Evolutionary conservation across 495 filamentous ascomycete species (phyloP).

Genomic region (Sporormia fimetaria): DNA sequence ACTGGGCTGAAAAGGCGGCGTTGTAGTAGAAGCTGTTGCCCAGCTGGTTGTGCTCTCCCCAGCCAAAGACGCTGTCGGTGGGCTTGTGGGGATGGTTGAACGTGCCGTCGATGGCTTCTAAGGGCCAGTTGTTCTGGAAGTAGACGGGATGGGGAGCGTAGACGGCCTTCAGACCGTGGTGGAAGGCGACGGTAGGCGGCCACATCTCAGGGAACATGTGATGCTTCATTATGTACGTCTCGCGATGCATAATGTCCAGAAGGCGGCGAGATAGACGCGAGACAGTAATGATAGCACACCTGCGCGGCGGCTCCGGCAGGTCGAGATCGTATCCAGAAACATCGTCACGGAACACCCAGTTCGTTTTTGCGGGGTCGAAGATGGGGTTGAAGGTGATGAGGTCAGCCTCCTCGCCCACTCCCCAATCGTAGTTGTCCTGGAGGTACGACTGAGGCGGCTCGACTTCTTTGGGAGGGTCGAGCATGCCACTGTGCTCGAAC

Average conservation of each 20-base stretch:
- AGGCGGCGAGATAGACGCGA: constrained; percentile 32
- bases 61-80: constrained; percentile 35
- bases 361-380: constrained; percentile 34
- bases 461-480: constrained; percentile 33
- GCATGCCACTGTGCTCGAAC: constrained; percentile 30
- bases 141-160: constrained; percentile 39
- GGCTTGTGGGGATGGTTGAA: constrained; percentile 37
- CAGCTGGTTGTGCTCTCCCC: constrained; percentile 42
- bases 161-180: constrained; percentile 36
- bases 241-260: constrained; percentile 33
- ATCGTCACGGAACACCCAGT: constrained; percentile 37
- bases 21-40: constrained; percentile 42
- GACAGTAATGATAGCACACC: constrained; percentile 35
- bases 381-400: constrained; percentile 43
- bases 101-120: constrained; percentile 28
- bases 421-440: constrained; percentile 45
- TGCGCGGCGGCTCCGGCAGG: constrained; percentile 32
- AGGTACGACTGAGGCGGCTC: constrained; percentile 36
- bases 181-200: constrained; percentile 31
- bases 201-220: constrained; percentile 38
- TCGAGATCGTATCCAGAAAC: constrained; percentile 33
- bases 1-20: constrained; percentile 34
- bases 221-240: constrained; percentile 30
- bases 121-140: constrained; percentile 42
- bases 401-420: constrained; percentile 50